Percentiles rank a stretch among this genome's conserved stretches.
These are phyloP conservation scores for Calonectria naviculata DNA, from an alignment of 2,329 filamentous ascomycete genomes.

Conservation along the genomic window DNA sequence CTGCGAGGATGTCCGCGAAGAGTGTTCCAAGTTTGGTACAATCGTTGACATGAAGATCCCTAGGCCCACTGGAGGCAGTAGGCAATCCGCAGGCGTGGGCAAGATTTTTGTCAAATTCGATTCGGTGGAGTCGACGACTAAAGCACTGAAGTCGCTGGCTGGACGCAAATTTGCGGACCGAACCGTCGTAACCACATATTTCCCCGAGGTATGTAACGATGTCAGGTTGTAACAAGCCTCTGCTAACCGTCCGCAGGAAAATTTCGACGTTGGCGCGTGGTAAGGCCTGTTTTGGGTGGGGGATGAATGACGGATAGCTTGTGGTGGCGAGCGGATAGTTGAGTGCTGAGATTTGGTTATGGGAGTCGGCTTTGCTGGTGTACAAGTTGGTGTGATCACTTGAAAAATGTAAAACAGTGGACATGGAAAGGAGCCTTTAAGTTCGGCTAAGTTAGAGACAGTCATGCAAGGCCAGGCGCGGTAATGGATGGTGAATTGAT, in stretches of 20 bases:
- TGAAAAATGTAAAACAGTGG: conserved; percentile 44
- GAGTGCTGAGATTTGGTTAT: conserved; percentile 29
- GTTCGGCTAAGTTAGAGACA: conserved; percentile 13
- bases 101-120: conserved; percentile 99
- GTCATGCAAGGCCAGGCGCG: conserved; percentile 17
- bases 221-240: background rate
- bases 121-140: conserved; percentile 79
- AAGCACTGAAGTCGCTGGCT: conserved; percentile 88
- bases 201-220: conserved; percentile 78
- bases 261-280: conserved; percentile 93
- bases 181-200: conserved; percentile 96
- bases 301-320: background rate
- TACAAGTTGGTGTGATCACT: conserved; percentile 30
- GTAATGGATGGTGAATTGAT: conserved; percentile 14
- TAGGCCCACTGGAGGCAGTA: conserved; percentile 82
- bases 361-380: conserved; percentile 36
- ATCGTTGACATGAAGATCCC: conserved; percentile 94
- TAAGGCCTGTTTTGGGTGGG: conserved; percentile 52
- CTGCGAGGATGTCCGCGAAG: conserved; percentile 90
- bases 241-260: conserved; percentile 73
- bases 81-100: conserved; percentile 89
- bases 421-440: conserved; percentile 31
- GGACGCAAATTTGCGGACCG: conserved; percentile 96
- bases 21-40: conserved; percentile 90
- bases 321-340: background rate